Conservation (phyloP, 2,329 filamentous ascomycete genomes). For the Trichophyton schoenleinii region DNA sequence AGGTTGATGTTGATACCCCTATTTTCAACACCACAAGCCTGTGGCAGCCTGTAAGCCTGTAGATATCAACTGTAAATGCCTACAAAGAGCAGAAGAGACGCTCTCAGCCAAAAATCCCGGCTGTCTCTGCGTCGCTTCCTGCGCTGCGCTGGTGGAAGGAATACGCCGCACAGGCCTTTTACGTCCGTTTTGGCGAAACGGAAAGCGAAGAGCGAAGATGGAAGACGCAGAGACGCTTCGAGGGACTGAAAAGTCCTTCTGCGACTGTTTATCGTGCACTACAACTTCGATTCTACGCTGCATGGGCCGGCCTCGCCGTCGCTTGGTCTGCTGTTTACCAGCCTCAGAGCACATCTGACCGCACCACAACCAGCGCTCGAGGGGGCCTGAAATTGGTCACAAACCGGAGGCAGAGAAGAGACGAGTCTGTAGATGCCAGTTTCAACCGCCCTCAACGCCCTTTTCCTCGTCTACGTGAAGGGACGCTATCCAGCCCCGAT, state of each 20-base stretch:
- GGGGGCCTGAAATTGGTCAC: neutral
- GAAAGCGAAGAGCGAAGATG: neutral
- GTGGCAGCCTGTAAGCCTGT: neutral
- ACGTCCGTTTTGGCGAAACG: neutral
- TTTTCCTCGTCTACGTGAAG: neutral
- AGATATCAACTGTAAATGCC: neutral
- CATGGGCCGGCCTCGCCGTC: neutral
- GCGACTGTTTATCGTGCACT: neutral
- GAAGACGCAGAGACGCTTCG: too few species aligned
- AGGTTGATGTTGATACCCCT: neutral
- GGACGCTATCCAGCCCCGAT: neutral
- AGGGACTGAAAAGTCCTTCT: neutral
- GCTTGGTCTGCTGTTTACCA: neutral
- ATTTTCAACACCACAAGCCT: neutral
- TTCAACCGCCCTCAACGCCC: neutral
- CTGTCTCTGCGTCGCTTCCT: neutral
- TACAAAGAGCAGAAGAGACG: neutral
- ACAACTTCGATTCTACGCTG: neutral
- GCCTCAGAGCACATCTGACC: neutral
- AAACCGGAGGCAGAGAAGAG: neutral
- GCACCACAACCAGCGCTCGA: neutral
- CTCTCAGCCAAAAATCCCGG: neutral
- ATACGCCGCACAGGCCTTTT: neutral
- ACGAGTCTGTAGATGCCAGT: neutral
- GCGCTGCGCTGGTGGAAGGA: conserved; percentile 1